These are phyloP conservation scores for Albugo candida DNA, from an alignment of 352 stramenopile species.

Conservation along the genomic window DNA sequence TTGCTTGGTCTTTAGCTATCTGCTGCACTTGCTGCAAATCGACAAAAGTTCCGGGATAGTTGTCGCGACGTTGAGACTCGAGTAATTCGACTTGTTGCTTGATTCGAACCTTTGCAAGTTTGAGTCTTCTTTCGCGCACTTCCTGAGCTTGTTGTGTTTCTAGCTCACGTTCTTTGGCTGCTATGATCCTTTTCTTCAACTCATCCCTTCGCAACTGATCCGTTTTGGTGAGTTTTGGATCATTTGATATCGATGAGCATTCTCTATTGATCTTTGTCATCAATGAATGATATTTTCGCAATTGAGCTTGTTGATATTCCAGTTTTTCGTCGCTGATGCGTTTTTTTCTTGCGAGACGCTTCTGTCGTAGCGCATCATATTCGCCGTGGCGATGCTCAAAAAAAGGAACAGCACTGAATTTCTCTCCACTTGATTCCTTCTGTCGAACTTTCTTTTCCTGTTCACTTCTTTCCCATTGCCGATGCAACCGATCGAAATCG, in stretches of 20 bases:
- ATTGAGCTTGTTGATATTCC: conserved; percentile 16
- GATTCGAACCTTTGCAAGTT: conserved; percentile 29
- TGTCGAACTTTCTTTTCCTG: not conserved
- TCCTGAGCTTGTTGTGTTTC: conserved; percentile 11
- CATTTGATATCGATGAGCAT: no score
- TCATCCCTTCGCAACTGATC: conserved; percentile 35
- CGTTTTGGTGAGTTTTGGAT: conserved; percentile 17
- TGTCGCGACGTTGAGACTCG: no score
- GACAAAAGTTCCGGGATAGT: no score
- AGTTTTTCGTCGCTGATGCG: conserved; percentile 10
- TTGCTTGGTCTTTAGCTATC: conserved; percentile 28
- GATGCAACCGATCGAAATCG: conserved; percentile 39
- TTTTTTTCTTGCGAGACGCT: conserved; percentile 18
- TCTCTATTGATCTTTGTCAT: no score
- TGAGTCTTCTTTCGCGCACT: conserved; percentile 15
- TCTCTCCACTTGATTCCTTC: not conserved
- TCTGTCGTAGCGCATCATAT: conserved; percentile 24
- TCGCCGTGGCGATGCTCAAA: conserved; percentile 22
- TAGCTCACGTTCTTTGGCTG: conserved; percentile 19
- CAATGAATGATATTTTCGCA: conserved; percentile 8
- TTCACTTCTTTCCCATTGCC: conserved; percentile 25
- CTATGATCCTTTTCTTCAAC: conserved; percentile 13
- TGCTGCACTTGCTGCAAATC: conserved; percentile 5
- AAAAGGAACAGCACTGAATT: conserved; percentile 17
- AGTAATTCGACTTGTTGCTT: conserved; percentile 20